Conservation (phyloP, 768 basidiomycete species). For the Trametes elegans region DNA sequence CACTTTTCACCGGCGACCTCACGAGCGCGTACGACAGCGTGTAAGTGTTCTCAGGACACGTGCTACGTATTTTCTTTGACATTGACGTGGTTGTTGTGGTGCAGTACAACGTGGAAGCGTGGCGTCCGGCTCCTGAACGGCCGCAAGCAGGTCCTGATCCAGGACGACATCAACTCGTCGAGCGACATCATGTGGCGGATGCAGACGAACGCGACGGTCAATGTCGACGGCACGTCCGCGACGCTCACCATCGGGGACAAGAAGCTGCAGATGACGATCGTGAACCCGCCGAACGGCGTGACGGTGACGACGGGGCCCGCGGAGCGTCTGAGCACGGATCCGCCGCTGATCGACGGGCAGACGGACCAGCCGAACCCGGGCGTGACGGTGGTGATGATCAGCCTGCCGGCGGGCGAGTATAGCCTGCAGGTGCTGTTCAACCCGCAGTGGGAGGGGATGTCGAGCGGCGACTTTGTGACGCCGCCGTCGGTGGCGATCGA, state of each 20-base stretch:
- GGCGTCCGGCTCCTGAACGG: conserved; percentile 82
- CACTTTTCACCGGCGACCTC: conserved; percentile 79
- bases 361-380: conserved; percentile 74
- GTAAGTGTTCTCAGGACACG: conserved; percentile 42
- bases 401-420: conserved; percentile 63
- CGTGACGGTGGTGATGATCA: conserved; percentile 78
- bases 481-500: conserved; percentile 70
- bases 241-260: conserved; percentile 71
- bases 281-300: conserved; percentile 67
- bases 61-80: conserved; percentile 14
- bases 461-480: conserved; percentile 57
- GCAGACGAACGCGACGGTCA: conserved; percentile 90
- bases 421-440: conserved; percentile 85
- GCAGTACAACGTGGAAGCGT: conserved; percentile 71
- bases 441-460: conserved; percentile 86
- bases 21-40: conserved; percentile 70
- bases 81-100: too few species aligned
- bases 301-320: conserved; percentile 56
- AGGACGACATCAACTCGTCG: conserved; percentile 80
- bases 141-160: conserved; percentile 85
- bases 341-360: conserved; percentile 53
- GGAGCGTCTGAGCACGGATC: conserved; percentile 57
- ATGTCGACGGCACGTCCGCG: conserved; percentile 65
- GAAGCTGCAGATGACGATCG: conserved; percentile 61
- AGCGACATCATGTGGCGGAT: conserved; percentile 80